Percentiles rank a stretch among this genome's conserved stretches.
These are phyloP conservation scores for Dactylellina sp. DNA, from an alignment of 2,329 filamentous ascomycete genomes.

Conservation along the genomic window DNA sequence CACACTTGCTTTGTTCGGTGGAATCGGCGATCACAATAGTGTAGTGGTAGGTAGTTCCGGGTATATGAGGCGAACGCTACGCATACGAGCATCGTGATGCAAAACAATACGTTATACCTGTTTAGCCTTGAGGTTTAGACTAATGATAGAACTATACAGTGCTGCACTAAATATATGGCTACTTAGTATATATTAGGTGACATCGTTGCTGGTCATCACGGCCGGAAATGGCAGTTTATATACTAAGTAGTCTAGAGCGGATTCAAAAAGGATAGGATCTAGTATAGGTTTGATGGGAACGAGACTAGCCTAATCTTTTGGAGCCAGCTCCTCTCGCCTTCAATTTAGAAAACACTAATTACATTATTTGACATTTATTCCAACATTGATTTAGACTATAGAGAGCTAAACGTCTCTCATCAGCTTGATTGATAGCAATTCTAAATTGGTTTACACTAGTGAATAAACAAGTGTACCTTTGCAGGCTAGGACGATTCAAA, in stretches of 20 bases:
- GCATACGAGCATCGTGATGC: conserved; percentile 12
- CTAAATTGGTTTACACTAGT: no score
- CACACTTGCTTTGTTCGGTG: neutral
- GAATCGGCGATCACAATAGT: conserved; percentile 31
- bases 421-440: no score
- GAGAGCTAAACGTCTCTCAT: no score
- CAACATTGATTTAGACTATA: no score
- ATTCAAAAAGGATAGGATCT: no score
- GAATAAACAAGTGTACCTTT: no score
- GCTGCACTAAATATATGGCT: conserved; percentile 34
- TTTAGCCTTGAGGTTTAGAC: conserved; percentile 14
- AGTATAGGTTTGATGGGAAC: no score
- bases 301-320: no score
- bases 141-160: conserved; percentile 48
- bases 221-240: neutral
- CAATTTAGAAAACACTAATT: no score
- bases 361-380: no score
- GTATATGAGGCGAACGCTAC: conserved; percentile 18
- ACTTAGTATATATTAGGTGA: conserved; percentile 8
- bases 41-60: conserved; percentile 20
- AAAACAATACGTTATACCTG: conserved; percentile 6
- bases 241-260: no score
- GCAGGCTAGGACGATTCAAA: neutral
- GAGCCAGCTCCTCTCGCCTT: no score
- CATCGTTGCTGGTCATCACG: conserved; percentile 13